Evolutionary conservation across 805 yeast species (phyloP).

Genomic region (Metschnikowia shivogae): DNA sequence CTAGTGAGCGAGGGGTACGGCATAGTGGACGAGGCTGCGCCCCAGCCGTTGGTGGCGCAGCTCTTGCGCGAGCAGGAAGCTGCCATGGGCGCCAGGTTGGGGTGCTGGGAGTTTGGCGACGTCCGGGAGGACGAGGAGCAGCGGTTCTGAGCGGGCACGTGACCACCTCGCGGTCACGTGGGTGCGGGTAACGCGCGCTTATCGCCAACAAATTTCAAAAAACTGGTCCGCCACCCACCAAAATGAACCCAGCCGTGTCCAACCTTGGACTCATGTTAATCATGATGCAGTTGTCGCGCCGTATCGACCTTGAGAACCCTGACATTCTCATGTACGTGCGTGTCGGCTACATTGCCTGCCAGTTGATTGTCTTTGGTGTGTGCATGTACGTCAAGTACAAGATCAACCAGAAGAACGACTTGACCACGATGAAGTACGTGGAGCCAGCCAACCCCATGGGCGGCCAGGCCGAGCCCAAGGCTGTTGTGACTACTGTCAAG

Average conservation of each 20-base stretch:
- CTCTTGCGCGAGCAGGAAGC: constrained; percentile 41
- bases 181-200: constrained; percentile 9
- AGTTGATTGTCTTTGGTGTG: constrained; percentile 56
- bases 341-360: constrained; percentile 63
- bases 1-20: constrained; percentile 59
- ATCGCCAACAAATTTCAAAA: background rate
- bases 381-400: constrained; percentile 60
- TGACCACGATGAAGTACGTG: constrained; percentile 87
- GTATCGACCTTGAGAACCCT: constrained; percentile 85
- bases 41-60: constrained; percentile 30
- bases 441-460: constrained; percentile 77
- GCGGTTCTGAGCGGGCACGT: background rate
- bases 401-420: constrained; percentile 75
- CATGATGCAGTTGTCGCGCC: constrained; percentile 93
- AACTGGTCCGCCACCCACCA: constrained; percentile 3
- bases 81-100: constrained; percentile 50
- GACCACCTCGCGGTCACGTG: background rate
- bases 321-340: constrained; percentile 69
- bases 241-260: constrained; percentile 83
- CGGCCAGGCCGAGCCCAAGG: constrained; percentile 68
- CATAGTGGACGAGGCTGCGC: constrained; percentile 40
- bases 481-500: constrained; percentile 86
- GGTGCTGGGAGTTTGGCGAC: constrained; percentile 78
- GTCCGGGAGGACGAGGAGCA: constrained; percentile 53
- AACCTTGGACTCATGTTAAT: constrained; percentile 87